Base-by-base conservation (phyloP, 2,329 filamentous ascomycete genomes). In the Eutypella sp. region DNA sequence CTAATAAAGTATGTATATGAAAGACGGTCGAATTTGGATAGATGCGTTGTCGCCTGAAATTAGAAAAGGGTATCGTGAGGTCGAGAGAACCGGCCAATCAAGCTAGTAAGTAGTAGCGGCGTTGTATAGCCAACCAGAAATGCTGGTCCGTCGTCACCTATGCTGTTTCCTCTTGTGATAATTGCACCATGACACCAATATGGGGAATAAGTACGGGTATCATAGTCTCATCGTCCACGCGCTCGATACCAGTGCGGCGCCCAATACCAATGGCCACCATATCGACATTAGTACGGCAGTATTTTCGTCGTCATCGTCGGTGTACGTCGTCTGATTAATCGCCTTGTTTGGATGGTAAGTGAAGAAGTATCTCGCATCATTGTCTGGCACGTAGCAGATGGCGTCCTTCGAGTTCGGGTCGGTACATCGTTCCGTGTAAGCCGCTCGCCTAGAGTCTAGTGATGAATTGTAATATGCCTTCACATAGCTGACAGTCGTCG, bases 401-500 rank as follows among this genome's bases (percentile, higher is more conserved):
- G 73, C 67, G 4, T 61, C 62, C 4, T 57, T 45, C 1, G 61
- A 68, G 3, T 44, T 42, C 2, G 65, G 57, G 44, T 74, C 65
- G 11, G 40, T 55, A 54, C 77, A 81, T 40, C 75, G 65, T 8
- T 42, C 47, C 3, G 44, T 47, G 55, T 67, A 71, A 47, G 74
- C 72, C 13, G 51, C 53, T 40, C 68, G 61, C 15, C 74, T 60
- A 45, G 58, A 51, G 2, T 56, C 51, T 18, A 70, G 55, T 3
- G 83, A 82, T 15, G 83, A 83, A 69, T 91, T 91, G 70, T 90
- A 92, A 64, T 91, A 92, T 0, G 82, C 83, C 62, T 87, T 89
- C 47, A 89, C 75, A 57, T 89, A 89, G 31, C 73, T 77, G 20
- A 91, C 73, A 6, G 74, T 78, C 55, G 88, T 71, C 16, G 75